Conservation (phyloP, 1,139 yeast genomes). For the Yamadazyma dushanensis region DNA sequence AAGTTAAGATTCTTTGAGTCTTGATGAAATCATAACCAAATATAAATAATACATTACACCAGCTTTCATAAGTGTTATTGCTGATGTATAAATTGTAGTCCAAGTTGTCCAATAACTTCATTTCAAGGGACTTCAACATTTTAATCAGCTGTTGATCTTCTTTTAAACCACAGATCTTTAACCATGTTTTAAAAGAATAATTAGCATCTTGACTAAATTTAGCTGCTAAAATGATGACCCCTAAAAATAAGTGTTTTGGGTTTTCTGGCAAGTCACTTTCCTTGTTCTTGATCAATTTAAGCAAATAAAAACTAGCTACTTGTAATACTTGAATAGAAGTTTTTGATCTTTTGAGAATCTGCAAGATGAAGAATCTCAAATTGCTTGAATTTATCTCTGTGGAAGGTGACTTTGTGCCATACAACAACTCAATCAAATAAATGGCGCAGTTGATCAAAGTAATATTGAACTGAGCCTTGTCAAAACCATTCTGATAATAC, state of each 20-base stretch:
- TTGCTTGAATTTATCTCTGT: slow-evolving; percentile 22
- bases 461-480: slow-evolving; percentile 43
- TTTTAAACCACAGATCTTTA: slow-evolving; percentile 63
- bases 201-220: slow-evolving; percentile 75
- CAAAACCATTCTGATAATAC: slow-evolving; percentile 41
- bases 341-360: slow-evolving; percentile 67
- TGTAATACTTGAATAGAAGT: slow-evolving; percentile 67
- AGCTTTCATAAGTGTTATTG: slow-evolving; percentile 50
- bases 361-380: slow-evolving; percentile 54
- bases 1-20: slow-evolving; percentile 22
- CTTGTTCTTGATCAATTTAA: slow-evolving; percentile 38
- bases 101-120: slow-evolving; percentile 51
- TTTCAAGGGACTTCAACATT: slow-evolving; percentile 55
- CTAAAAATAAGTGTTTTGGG: slow-evolving; percentile 66
- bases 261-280: slow-evolving; percentile 31
- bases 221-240: slow-evolving; percentile 66
- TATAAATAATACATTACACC: slow-evolving; percentile 50
- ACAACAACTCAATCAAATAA: slow-evolving; percentile 38
- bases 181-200: slow-evolving; percentile 72
- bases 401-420: slow-evolving; percentile 19
- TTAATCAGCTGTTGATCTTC: slow-evolving; percentile 25
- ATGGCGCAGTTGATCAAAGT: slow-evolving; percentile 40
- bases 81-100: slow-evolving; percentile 58
- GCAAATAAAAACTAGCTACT: slow-evolving; percentile 62
- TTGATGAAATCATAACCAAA: slow-evolving; percentile 48